Conservation (phyloP, 2,329 filamentous ascomycete species). For the Aurifilum marmelostoma region DNA sequence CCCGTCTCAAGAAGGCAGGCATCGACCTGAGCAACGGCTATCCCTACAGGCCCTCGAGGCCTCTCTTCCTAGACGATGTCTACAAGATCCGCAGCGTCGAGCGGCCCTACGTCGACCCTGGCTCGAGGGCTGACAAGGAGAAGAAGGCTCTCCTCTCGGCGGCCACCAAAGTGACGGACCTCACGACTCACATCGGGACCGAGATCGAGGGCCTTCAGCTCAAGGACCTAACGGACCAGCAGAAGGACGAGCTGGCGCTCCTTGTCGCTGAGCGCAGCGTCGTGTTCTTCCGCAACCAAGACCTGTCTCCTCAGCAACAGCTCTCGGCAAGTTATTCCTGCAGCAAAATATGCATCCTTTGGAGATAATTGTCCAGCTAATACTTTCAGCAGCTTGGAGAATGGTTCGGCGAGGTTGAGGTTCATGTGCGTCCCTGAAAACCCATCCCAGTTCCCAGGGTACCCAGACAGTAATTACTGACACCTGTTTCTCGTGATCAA, state of each 20-base stretch:
- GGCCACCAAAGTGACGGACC: constrained; percentile 64
- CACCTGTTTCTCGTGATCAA: neutral
- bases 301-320: constrained; percentile 64
- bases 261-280: constrained; percentile 67
- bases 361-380: too few relatives aligned
- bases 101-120: constrained; percentile 61
- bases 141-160: constrained; percentile 64
- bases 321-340: constrained; percentile 41
- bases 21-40: constrained; percentile 73
- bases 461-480: neutral
- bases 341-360: neutral
- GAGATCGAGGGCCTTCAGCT: constrained; percentile 67
- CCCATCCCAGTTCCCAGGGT: neutral
- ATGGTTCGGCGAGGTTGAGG: constrained; percentile 66
- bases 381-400: constrained; percentile 52
- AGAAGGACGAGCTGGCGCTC: constrained; percentile 64
- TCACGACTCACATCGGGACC: constrained; percentile 66
- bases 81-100: constrained; percentile 65
- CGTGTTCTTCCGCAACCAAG: constrained; percentile 69
- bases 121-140: constrained; percentile 65
- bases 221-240: constrained; percentile 61
- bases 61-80: constrained; percentile 71
- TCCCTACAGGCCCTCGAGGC: constrained; percentile 69
- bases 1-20: constrained; percentile 67
- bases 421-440: constrained; percentile 58